Conservation (phyloP, 495 filamentous ascomycete species). For the Barbatosphaeria neglecta region DNA sequence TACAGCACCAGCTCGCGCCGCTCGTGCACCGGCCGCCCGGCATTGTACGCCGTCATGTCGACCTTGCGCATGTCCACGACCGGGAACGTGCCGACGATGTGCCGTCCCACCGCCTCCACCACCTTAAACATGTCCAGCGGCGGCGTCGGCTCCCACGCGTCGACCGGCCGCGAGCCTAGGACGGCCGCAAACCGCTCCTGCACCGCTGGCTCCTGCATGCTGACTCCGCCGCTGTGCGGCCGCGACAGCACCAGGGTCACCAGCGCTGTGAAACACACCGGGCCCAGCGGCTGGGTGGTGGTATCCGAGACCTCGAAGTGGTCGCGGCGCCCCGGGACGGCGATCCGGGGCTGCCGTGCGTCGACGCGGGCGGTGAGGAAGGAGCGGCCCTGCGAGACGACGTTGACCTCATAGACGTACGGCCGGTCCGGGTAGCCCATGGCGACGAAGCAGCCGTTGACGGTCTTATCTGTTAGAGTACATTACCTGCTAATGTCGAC, state of each 20-base stretch:
- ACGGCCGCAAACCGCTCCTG: slow-evolving; percentile 26
- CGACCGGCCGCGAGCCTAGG: slow-evolving; percentile 14
- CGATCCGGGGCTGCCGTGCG: slow-evolving; percentile 34
- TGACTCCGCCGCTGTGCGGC: slow-evolving; percentile 15
- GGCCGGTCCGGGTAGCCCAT: slow-evolving; percentile 39
- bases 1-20: slow-evolving; percentile 51
- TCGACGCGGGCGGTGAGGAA: slow-evolving; percentile 52
- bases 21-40: slow-evolving; percentile 34
- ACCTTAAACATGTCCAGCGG: slow-evolving; percentile 24
- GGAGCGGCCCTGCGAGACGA: slow-evolving; percentile 40
- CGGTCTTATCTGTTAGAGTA: slow-evolving; percentile 33
- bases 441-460: slow-evolving; percentile 58
- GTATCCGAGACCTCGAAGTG: slow-evolving; percentile 24
- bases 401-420: slow-evolving; percentile 47
- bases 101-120: slow-evolving; percentile 12
- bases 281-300: slow-evolving; percentile 21
- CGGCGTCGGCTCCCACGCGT: slow-evolving; percentile 30
- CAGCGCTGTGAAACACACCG: slow-evolving; percentile 48
- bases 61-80: slow-evolving; percentile 51
- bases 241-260: slow-evolving; percentile 48
- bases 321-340: slow-evolving; percentile 13
- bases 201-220: slow-evolving; percentile 20
- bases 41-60: slow-evolving; percentile 48
- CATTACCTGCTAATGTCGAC: not conserved
- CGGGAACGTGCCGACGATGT: slow-evolving; percentile 37